Percentiles rank a stretch among this genome's conserved stretches.
Evolutionary conservation across 2,329 filamentous ascomycete genomes (phyloP).

Genomic region (Ascosphaera pollenicola): DNA sequence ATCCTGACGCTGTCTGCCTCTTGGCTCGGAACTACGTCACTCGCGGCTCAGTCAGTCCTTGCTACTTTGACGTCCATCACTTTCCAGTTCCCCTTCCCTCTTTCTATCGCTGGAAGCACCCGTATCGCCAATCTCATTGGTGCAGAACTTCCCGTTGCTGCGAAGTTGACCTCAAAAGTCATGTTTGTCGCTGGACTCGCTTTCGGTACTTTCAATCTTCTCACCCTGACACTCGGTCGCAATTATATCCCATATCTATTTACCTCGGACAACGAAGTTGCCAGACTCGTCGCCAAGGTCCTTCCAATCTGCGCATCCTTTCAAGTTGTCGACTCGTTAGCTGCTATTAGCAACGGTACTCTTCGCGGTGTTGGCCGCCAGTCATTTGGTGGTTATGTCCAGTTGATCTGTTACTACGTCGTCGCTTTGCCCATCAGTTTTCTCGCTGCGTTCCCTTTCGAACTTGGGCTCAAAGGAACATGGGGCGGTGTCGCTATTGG

Average conservation of each 20-base stretch:
- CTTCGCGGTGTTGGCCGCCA: conserved; percentile 74
- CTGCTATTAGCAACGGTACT: conserved; percentile 61
- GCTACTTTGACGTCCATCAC: conserved; percentile 57
- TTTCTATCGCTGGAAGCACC: conserved; percentile 72
- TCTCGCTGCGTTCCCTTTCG: conserved; percentile 50
- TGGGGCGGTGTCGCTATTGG: conserved; percentile 64
- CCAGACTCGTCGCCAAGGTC: conserved; percentile 42
- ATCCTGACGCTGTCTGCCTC: conserved; percentile 65
- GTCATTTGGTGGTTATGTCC: conserved; percentile 73
- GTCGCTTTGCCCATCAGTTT: conserved; percentile 73
- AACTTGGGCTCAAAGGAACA: conserved; percentile 57
- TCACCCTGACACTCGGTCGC: conserved; percentile 44
- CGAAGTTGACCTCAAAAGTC: conserved; percentile 60
- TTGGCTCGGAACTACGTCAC: conserved; percentile 53
- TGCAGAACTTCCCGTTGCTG: conserved; percentile 58
- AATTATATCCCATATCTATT: conserved; percentile 57
- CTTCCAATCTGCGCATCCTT: conserved; percentile 70
- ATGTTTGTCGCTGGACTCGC: conserved; percentile 42
- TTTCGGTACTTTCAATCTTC: conserved; percentile 61
- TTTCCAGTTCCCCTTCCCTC: conserved; percentile 81
- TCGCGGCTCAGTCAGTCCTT: conserved; percentile 76
- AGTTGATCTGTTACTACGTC: conserved; percentile 66
- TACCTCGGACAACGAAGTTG: conserved; percentile 49
- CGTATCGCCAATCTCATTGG: conserved; percentile 84
- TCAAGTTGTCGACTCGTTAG: conserved; percentile 70